Conservation (phyloP, 345 rosid species). For the Psidium friedrichsthalianum region DNA sequence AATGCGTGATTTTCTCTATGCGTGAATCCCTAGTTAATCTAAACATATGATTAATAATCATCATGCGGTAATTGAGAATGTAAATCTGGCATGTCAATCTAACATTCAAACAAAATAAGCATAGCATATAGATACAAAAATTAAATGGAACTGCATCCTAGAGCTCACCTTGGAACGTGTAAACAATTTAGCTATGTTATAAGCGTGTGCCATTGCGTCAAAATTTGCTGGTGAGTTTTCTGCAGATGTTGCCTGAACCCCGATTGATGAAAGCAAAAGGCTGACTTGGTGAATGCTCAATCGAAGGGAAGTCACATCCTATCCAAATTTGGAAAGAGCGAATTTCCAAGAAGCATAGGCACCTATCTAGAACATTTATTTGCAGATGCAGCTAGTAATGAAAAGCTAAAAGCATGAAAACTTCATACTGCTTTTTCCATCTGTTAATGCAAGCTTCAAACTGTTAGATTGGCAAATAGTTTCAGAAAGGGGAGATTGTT, state of each 20-base stretch:
- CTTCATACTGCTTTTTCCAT: slow-evolving; percentile 49
- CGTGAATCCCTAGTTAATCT: too few relatives aligned
- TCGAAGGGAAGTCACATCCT: slow-evolving; percentile 53
- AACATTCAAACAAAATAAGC: too few relatives aligned
- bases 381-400: not conserved
- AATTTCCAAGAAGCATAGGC: not conserved
- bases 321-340: not conserved
- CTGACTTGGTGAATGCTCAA: slow-evolving; percentile 87
- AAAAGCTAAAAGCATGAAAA: not conserved
- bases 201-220: slow-evolving; percentile 84
- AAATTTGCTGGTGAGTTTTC: slow-evolving; percentile 61
- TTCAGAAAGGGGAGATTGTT: slow-evolving; percentile 8
- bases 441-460: slow-evolving; percentile 33
- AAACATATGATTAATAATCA: too few relatives aligned
- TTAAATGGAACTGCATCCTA: too few relatives aligned
- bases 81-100: too few relatives aligned
- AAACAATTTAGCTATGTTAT: slow-evolving; percentile 53
- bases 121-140: too few relatives aligned
- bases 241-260: slow-evolving; percentile 70
- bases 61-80: too few relatives aligned
- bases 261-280: slow-evolving; percentile 82
- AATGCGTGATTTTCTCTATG: too few relatives aligned
- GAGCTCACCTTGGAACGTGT: slow-evolving; percentile 58
- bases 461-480: slow-evolving; percentile 31
- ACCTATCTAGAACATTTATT: not conserved